Evolutionary conservation across 768 basidiomycete genomes (phyloP), one percentile per base, ranked within the genome.

Genomic region (Rhodotorula babjevae): DNA sequence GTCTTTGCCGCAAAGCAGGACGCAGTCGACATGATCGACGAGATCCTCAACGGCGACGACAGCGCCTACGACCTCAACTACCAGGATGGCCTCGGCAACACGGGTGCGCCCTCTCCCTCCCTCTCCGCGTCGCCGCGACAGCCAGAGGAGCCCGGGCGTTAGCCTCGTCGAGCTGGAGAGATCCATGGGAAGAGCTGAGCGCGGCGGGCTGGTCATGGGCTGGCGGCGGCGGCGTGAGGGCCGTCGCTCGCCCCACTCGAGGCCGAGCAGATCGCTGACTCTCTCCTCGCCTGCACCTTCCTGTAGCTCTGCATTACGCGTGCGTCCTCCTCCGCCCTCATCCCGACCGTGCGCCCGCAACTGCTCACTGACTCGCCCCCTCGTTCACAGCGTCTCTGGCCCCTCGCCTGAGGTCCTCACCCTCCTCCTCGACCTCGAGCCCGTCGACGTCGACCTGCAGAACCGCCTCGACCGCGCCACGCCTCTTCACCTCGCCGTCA

Each of bases 11-110:
- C 90, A 44, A 86, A 89, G 77, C 76, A 80, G 27, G 91, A 92
- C 82, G 87, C 90, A 80, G 86, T 87, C 74, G 90, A 89, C 9
- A 79, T 89, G 72, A 78, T 92, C 33, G 76, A 85, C 2, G 86
- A 87, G 62, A 82, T 89, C 23, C 85, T 91, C 67, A 83, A 85
- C 29, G 78, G 86, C 25, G 62, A 77, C 40, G 86, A 83, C 40
- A 86, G 82, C 11, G 76, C 77, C 7, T 88, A 87, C 75, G 86
- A 92, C 79, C 88, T 92, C 72, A 93, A 93, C 80, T 87, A 83
- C 77, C 83, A 84, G 77, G 91, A 92, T 78, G 89, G 90, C 27
- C 79, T 91, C 77, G 91, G 91, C 64, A 90, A 92, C 80, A 92
- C 91, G 69, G 88, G 90, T 90, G 80, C 29, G 76, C 33, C 53